Evolutionary conservation across 257 asterid genomes (phyloP), one percentile per base, ranked within the genome.

Genomic region (Solanum corneliomulleri): DNA sequence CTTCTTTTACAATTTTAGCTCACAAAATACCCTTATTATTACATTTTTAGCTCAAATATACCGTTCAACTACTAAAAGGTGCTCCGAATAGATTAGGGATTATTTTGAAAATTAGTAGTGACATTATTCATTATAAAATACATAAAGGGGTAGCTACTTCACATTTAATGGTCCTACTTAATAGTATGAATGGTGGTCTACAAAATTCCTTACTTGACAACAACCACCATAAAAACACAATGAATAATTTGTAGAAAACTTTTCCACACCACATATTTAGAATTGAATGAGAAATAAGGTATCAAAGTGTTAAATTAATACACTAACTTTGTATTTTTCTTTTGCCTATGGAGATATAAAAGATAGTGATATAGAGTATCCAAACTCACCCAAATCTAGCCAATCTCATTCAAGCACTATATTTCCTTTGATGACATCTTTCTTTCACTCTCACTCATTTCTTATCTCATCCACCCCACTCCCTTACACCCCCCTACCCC

Each of bases 401-500:
- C 99, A 96, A 96, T 95, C 92, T 94, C 77, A 90, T 44, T 68
- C 86, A 84, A 83, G 18, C 92, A 87, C 89, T 90, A 69, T 81
- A 89, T 94, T 91, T 88, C 66, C 87, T 45, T 6, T 49, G 94
- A 87, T 91, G 87, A 89, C 90, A 80, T 74, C 74, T 87, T 86
- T 86, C 85, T 88, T 89, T 86, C 93, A 58, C 77, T 85, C 85
- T 64, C 97, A 93, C 97, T 90, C 93, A 86, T 92, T 90, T 91
- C 98, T 93, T 94, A 94, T 94, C 98, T 86, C 90, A 85, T 47
- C 37, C 71, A 62, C 44, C 7, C 80, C 1, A 41, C 47, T 31
- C 16, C 13, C 56, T 2, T 2, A 31, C 1, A 41, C 47, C 41
- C 16, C 13, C 56, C 2, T 2, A 31, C 27, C 25, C 41, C 11